phyloP scores from a whole-genome alignment of 1,284 basidiomycete genomes.

The Cutaneotrichosporon mucoides region DNA sequence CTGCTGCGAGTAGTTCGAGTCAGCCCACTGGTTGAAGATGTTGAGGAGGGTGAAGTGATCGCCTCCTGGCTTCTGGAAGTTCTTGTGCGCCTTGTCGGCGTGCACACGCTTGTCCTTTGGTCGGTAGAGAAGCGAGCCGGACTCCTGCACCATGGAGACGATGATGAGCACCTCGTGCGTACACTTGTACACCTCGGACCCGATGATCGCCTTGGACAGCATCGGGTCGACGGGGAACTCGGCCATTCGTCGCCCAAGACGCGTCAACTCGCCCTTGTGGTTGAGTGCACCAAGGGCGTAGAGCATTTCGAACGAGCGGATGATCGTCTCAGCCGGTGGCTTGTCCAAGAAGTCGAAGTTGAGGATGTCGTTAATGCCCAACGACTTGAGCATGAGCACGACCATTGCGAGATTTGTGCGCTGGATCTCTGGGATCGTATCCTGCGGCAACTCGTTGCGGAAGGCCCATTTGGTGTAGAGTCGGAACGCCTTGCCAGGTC shows the following conservation, averaged over 20 bases:
- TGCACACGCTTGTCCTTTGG: slow-evolving; percentile 97
- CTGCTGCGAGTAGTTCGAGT: slow-evolving; percentile 90
- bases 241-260: slow-evolving; percentile 93
- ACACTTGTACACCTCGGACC: slow-evolving; percentile 89
- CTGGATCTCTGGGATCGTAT: slow-evolving; percentile 60
- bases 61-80: slow-evolving; percentile 91
- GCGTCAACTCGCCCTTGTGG: slow-evolving; percentile 92
- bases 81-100: slow-evolving; percentile 93
- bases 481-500: slow-evolving; percentile 96
- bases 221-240: slow-evolving; percentile 99
- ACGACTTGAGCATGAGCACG: slow-evolving; percentile 59
- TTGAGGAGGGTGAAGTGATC: slow-evolving; percentile 97
- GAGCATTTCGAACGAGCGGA: slow-evolving; percentile 85
- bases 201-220: slow-evolving; percentile 93
- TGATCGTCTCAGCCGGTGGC: slow-evolving; percentile 92
- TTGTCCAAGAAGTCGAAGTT: slow-evolving; percentile 63
- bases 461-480: slow-evolving; percentile 64
- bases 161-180: slow-evolving; percentile 98
- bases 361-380: slow-evolving; percentile 61
- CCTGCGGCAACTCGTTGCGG: slow-evolving; percentile 59
- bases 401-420: slow-evolving; percentile 52
- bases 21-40: slow-evolving; percentile 98
- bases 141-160: slow-evolving; percentile 96
- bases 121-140: slow-evolving; percentile 87
- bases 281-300: slow-evolving; percentile 96